Conservation (phyloP, 306 rosid genomes). For the Calophaca sinica region DNA sequence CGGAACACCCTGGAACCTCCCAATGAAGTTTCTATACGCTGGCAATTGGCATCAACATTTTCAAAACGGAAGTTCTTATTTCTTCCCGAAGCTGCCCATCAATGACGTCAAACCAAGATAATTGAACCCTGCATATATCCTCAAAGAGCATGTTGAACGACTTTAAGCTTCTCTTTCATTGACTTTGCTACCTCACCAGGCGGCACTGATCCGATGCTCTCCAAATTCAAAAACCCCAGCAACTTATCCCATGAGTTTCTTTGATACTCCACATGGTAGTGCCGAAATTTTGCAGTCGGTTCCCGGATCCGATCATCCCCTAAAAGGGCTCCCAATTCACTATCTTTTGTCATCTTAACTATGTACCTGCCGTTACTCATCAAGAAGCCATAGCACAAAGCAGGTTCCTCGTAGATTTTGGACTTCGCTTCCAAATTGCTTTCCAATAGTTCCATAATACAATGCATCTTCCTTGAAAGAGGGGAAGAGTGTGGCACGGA, state of each 20-base stretch:
- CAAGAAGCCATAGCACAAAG: conserved; percentile 65
- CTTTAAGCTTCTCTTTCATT: background rate
- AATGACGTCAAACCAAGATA: background rate
- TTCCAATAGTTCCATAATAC: conserved; percentile 61
- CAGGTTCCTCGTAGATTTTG: conserved; percentile 60
- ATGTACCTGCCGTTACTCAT: conserved; percentile 76
- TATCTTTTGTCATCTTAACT: conserved; percentile 57
- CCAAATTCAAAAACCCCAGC: background rate
- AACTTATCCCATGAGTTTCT: conserved; percentile 38
- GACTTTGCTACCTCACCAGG: background rate
- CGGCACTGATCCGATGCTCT: background rate
- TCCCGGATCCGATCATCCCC: conserved; percentile 37
- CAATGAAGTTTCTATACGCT: background rate
- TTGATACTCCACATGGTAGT: conserved; percentile 55
- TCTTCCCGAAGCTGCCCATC: background rate
- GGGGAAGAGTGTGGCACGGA: conserved; percentile 46
- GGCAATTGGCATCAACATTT: background rate
- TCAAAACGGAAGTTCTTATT: background rate
- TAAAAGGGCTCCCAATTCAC: conserved; percentile 62
- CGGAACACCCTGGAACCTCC: background rate
- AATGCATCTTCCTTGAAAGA: conserved; percentile 72
- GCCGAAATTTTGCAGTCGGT: conserved; percentile 56
- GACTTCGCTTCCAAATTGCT: conserved; percentile 71
- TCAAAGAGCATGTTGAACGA: background rate
- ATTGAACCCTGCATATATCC: conserved; percentile 14